Base-by-base conservation (phyloP, 345 rosid species). In the Carallia pectinifolia region DNA sequence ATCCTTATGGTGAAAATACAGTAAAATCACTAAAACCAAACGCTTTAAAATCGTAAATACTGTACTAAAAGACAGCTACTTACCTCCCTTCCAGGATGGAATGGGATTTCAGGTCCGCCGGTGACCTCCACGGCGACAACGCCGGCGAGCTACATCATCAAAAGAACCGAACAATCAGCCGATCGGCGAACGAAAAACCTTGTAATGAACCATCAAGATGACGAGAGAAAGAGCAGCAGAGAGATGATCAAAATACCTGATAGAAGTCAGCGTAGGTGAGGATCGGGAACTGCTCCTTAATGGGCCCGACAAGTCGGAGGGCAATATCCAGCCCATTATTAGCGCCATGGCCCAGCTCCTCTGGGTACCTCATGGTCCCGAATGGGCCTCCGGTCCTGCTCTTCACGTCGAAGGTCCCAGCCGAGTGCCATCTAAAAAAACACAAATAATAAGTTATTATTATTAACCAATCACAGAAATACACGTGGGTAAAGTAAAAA, bases 21-120 rank as follows among this genome's bases (percentile, higher is more conserved):
- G 34, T 33, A 33, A 44, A 12, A 44, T 44, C 13, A 44, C 50
- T 15, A 44, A 15, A 44, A 44, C 5, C 10, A 44, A 12, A 13
- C 12, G 50, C 50, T 44, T 12, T 44, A 10, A 10, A 18, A 44
- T 5, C 36, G 4, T 2, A 70, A 47, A 70, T 6, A 36, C 47
- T 4, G 5, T 23, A 2, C 8, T 19, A 33, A 12, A 63, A 39
- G 39, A 44, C n/a, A 15, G 17, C 3, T 52, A 82, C 87, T 66
- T 33, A 91, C 97, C 97, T 87, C 89, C 81, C 97, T 88, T 72
- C 98, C 98, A 0, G 97, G 95, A 80, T 94, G 98, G 87, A 94
- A 91, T 12, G 96, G 96, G 55, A 94, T 10, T 33, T 94, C 98
- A 72, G 98, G 98, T 19, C 98, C 98, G 58, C 98, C 98, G 10